A percentile compares a stretch with the other conserved stretches of the same genome.
Conservation (phyloP, 495 filamentous ascomycete species). For the Venustampulla echinocandica region DNA sequence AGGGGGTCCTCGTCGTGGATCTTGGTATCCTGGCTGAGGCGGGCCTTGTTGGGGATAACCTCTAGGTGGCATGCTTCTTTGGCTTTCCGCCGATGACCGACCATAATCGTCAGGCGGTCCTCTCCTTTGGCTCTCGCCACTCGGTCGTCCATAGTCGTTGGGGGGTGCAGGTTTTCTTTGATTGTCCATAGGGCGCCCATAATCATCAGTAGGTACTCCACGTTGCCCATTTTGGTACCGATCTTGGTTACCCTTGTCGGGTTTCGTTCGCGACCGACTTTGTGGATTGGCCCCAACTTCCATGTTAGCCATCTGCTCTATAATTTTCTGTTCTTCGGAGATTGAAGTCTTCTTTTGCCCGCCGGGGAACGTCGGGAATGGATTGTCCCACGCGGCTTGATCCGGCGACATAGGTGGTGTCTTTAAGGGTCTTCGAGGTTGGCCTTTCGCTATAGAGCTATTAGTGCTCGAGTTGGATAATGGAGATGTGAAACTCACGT, state of each 20-base stretch:
- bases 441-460: constrained; percentile 5
- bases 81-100: constrained; percentile 18
- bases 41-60: constrained; percentile 16
- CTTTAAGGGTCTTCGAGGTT: constrained; percentile 22
- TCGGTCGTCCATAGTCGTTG: constrained; percentile 1
- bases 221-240: not conserved
- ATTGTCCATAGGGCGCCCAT: constrained; percentile 6
- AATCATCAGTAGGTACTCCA: constrained; percentile 8
- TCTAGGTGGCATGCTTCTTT: constrained; percentile 14
- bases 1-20: constrained; percentile 20
- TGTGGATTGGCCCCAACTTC: constrained; percentile 38
- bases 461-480: constrained; percentile 2
- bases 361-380: constrained; percentile 58
- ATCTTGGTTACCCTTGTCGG: constrained; percentile 5
- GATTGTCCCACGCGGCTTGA: constrained; percentile 51
- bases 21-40: constrained; percentile 20
- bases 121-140: constrained; percentile 2
- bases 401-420: constrained; percentile 37
- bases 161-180: not conserved
- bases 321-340: constrained; percentile 37
- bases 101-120: constrained; percentile 4
- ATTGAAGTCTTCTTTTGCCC: constrained; percentile 37
- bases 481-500: constrained; percentile 7
- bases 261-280: constrained; percentile 4
- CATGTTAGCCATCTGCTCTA: constrained; percentile 50